These are phyloP conservation scores for Fraxinus velutina DNA, from an alignment of 305 asterid genomes.

Conservation along the genomic window DNA sequence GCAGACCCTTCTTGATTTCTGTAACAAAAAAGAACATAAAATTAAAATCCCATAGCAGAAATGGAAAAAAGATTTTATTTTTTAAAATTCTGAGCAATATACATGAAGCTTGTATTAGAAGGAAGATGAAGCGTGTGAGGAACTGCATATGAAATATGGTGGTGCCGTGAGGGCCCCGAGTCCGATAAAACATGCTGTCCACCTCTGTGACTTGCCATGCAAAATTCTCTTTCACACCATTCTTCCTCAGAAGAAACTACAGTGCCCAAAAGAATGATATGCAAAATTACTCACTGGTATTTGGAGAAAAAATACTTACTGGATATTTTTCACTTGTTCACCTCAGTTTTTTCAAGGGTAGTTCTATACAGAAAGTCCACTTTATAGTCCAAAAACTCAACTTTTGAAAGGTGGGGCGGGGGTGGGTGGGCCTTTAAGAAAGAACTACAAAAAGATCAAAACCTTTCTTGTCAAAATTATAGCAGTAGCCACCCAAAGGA, in stretches of 20 bases:
- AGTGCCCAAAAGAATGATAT: not conserved
- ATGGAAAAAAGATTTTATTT: not conserved
- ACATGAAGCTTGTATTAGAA: conserved; percentile 53
- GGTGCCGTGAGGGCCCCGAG: conserved; percentile 33
- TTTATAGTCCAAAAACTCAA: conserved; percentile 21
- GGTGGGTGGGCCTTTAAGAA: not conserved
- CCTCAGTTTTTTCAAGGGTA: conserved; percentile 26
- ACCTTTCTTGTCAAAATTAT: conserved; percentile 35
- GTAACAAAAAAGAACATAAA: not conserved
- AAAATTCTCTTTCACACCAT: conserved; percentile 38
- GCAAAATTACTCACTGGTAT: not conserved
- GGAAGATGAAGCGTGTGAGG: conserved; percentile 48
- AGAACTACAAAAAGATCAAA: conserved; percentile 36
- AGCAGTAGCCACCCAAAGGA: conserved; percentile 26
- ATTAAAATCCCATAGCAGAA: conserved; percentile 19
- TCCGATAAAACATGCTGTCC: conserved; percentile 36
- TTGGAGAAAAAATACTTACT: not conserved
- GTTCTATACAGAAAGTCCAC: conserved; percentile 27
- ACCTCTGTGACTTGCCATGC: conserved; percentile 71
- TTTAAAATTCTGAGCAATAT: not conserved
- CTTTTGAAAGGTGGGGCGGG: conserved; percentile 2
- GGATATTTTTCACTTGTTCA: conserved; percentile 2
- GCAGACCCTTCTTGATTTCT: conserved; percentile 52
- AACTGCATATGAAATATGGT: conserved; percentile 47
- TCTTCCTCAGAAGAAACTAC: conserved; percentile 15